Conservation (phyloP, 2,329 filamentous ascomycete genomes). For the Tothia fuscella region DNA sequence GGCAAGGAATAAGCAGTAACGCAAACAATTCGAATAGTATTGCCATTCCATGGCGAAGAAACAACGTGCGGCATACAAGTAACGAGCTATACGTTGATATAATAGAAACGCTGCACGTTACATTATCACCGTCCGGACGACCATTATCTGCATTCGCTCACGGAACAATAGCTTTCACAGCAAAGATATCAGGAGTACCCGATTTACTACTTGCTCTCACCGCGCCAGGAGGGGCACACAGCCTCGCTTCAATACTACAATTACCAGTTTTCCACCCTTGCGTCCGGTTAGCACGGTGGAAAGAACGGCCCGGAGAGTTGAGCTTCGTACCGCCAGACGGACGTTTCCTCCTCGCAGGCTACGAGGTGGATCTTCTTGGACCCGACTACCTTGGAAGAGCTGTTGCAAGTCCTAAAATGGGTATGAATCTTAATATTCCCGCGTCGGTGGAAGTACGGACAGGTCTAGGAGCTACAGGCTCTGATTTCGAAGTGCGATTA, state of each 20-base stretch:
- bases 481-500: slow-evolving; percentile 81
- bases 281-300: slow-evolving; percentile 81
- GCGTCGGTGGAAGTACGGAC: slow-evolving; percentile 73
- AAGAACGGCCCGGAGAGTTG: slow-evolving; percentile 77
- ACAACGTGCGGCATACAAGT: slow-evolving; percentile 88
- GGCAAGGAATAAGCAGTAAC: slow-evolving; percentile 3
- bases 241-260: slow-evolving; percentile 62
- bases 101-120: slow-evolving; percentile 79
- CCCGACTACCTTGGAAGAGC: slow-evolving; percentile 36
- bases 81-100: slow-evolving; percentile 97
- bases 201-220: slow-evolving; percentile 75
- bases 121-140: slow-evolving; percentile 78
- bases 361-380: slow-evolving; percentile 83
- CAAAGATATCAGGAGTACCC: slow-evolving; percentile 87
- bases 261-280: slow-evolving; percentile 94
- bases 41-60: slow-evolving; percentile 71
- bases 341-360: slow-evolving; percentile 82
- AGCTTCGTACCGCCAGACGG: slow-evolving; percentile 94
- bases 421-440: slow-evolving; percentile 56
- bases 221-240: slow-evolving; percentile 63
- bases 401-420: slow-evolving; percentile 12
- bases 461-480: slow-evolving; percentile 58
- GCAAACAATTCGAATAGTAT: slow-evolving; percentile 12
- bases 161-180: slow-evolving; percentile 87
- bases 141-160: slow-evolving; percentile 78